Percentiles rank a stretch among this genome's conserved stretches.
These are phyloP conservation scores for Chytriomyces hyalinus DNA, from an alignment of 192 early-diverging fungal genomes.

Conservation along the genomic window DNA sequence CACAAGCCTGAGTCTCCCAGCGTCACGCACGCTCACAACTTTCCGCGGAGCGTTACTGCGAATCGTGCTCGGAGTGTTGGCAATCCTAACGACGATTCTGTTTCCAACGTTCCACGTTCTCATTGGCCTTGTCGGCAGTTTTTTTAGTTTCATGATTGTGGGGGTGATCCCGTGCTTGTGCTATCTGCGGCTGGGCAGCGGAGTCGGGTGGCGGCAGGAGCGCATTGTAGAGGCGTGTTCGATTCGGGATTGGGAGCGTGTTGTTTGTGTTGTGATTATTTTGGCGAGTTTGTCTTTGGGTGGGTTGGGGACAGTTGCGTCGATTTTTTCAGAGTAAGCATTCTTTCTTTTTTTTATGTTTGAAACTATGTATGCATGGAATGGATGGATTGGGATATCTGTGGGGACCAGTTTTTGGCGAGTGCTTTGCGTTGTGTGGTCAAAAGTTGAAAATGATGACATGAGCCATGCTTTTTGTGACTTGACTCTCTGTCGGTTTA, in stretches of 20 bases:
- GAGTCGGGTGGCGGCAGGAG: slow-evolving; percentile 16
- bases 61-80: slow-evolving; percentile 15
- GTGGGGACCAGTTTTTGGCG: background rate
- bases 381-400: too few relatives aligned
- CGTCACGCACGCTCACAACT: background rate
- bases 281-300: slow-evolving; percentile 34
- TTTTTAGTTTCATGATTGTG: slow-evolving; percentile 57
- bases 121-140: slow-evolving; percentile 66
- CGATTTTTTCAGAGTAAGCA: slow-evolving; percentile 4
- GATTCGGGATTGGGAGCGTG: slow-evolving; percentile 14
- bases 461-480: too few relatives aligned
- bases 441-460: too few relatives aligned
- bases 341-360: background rate
- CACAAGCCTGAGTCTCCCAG: slow-evolving; percentile 13
- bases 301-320: slow-evolving; percentile 29
- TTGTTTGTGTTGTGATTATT: slow-evolving; percentile 34
- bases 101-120: slow-evolving; percentile 72
- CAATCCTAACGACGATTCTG: slow-evolving; percentile 45
- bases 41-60: slow-evolving; percentile 4
- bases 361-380: too few relatives aligned
- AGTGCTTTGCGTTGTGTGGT: too few relatives aligned
- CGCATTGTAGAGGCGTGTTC: slow-evolving; percentile 12
- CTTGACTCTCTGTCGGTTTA: too few relatives aligned
- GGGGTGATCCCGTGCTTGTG: slow-evolving; percentile 59
- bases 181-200: slow-evolving; percentile 51